Evolutionary conservation across 441 rosid genomes (phyloP), one percentile per base, ranked within the genome.

Genomic region (Populus hybrid): DNA sequence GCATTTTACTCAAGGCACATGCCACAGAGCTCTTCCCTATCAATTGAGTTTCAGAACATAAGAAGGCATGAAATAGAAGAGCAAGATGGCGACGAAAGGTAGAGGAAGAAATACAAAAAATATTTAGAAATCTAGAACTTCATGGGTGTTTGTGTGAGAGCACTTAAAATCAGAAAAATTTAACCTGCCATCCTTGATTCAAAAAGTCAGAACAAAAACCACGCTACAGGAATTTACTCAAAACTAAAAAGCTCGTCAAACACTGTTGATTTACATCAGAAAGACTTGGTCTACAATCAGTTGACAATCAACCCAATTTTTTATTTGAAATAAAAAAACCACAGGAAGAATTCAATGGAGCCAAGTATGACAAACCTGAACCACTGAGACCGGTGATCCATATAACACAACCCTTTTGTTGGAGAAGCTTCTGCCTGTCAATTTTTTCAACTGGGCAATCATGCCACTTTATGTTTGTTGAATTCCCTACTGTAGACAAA

Each of bases 371-470:
- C 66, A 79, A 80, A 95, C 97, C 98, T 86, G 97, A 92, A 82
- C 97, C 97, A 70, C 99, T 95, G 42, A 95, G 94, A 30, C 98
- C 98, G 1, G 99, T 95, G 78, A 93, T 91, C 99, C 99, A 93
- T 54, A 93, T 86, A 59, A 95, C 97, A 83, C 97, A 93, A 16
- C 98, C 97, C 81, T 91, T 92, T 74, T 95, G 98, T 72, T 91
- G 72, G 12, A 93, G 86, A 70, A 95, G 79, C 79, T 81, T 82
- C 75, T 92, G 95, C 82, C 94, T 90, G 64, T 89, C 97, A 78
- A 69, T 42, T 86, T 83, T 94, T 75, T 88, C 95, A 84, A 94
- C 90, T 6, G 93, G 87, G 30, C 87, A 89, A 67, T 90, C 88
- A 72, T 95, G 97, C 99, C 99, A 95, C 83, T 85, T 83, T 81